Conservation (phyloP, 495 filamentous ascomycete genomes). For the Recurvomyces mirabilis region DNA sequence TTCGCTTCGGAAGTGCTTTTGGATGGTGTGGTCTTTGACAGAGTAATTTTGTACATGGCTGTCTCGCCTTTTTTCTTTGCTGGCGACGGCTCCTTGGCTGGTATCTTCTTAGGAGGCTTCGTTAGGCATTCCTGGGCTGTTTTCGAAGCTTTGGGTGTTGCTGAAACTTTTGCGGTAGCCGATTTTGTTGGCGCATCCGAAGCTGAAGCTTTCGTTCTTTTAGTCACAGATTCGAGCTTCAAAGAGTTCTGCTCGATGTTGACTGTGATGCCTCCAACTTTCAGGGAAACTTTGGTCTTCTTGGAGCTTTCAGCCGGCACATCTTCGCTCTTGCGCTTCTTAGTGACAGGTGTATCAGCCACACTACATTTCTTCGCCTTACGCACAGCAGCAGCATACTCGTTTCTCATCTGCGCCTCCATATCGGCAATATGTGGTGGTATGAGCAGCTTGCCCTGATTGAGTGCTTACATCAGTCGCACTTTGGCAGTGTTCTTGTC, state of each 20-base stretch:
- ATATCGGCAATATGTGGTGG: slow-evolving; percentile 34
- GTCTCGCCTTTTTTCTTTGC: no score
- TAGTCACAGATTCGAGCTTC: background rate
- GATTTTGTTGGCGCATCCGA: background rate
- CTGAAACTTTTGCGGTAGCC: background rate
- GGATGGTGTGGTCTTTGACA: no score
- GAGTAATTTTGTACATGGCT: no score
- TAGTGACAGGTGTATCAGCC: slow-evolving; percentile 4
- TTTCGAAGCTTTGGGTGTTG: background rate
- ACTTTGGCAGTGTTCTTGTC: slow-evolving; percentile 46
- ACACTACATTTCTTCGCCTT: slow-evolving; percentile 30
- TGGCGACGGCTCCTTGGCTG: no score
- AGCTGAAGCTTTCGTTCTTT: background rate
- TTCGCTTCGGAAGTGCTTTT: no score
- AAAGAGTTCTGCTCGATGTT: slow-evolving; percentile 4
- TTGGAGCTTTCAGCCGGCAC: slow-evolving; percentile 1
- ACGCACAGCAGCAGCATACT: slow-evolving; percentile 37
- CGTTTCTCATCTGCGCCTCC: slow-evolving; percentile 43
- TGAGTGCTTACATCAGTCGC: slow-evolving; percentile 42
- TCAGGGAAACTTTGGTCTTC: slow-evolving; percentile 10
- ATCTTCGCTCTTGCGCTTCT: slow-evolving; percentile 1
- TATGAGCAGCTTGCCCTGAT: slow-evolving; percentile 34
- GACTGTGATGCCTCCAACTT: slow-evolving; percentile 6
- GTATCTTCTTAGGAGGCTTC: no score
- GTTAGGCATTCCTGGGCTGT: background rate